phyloP scores from a whole-genome alignment of 768 basidiomycete genomes.

The Thelephora ganbajun region DNA sequence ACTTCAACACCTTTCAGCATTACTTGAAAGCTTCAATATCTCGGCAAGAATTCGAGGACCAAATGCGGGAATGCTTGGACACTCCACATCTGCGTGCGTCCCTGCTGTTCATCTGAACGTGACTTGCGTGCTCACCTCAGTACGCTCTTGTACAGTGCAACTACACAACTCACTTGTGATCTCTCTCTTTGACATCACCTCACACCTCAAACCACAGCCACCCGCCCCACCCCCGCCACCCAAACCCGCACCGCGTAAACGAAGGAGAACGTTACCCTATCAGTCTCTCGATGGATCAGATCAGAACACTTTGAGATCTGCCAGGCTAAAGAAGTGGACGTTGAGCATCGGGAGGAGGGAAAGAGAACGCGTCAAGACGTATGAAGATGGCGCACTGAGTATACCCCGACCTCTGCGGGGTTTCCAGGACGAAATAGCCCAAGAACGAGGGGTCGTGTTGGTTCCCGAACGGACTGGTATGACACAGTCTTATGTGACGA shows the following conservation, averaged over 20 bases:
- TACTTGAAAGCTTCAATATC: conserved; percentile 60
- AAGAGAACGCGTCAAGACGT: conserved; percentile 48
- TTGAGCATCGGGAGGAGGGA: conserved; percentile 60
- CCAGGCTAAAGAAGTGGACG: conserved; percentile 60
- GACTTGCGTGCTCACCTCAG: not conserved
- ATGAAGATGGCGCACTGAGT: conserved; percentile 28
- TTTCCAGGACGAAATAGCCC: conserved; percentile 52
- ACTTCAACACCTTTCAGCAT: conserved; percentile 49
- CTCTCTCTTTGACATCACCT: conserved; percentile 69
- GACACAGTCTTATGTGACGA: conserved; percentile 7
- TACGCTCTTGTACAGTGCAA: conserved; percentile 33
- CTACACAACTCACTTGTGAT: conserved; percentile 77
- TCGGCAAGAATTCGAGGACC: conserved; percentile 63
- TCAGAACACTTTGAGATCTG: conserved; percentile 41
- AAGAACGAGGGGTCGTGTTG: conserved; percentile 54
- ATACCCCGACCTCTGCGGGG: conserved; percentile 29
- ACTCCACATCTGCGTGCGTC: conserved; percentile 3
- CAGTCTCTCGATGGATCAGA: conserved; percentile 49
- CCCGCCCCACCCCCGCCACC: conserved; percentile 51
- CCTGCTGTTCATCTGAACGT: not conserved
- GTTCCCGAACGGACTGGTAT: conserved; percentile 54
- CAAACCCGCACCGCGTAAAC: conserved; percentile 54
- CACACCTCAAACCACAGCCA: conserved; percentile 43
- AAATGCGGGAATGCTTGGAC: conserved; percentile 40
- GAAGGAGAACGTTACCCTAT: conserved; percentile 54